These are phyloP conservation scores for Thalassiosira exigua DNA, from an alignment of 352 stramenopile species.

Conservation along the genomic window DNA sequence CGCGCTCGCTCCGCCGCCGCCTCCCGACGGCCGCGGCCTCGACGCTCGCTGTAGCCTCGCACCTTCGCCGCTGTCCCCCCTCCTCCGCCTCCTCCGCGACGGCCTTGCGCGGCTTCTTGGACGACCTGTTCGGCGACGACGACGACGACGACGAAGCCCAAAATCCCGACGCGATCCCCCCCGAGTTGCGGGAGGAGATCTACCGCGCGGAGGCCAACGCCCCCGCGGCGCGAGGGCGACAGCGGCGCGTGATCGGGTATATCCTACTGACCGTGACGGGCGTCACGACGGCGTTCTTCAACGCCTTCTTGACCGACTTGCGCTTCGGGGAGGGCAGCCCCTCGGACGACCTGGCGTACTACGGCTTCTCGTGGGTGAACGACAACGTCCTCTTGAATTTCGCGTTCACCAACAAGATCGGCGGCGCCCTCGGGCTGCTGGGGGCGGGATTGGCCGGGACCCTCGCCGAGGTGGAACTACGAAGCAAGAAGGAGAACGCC, in stretches of 20 bases:
- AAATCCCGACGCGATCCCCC: conserved; percentile 50
- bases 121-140: conserved; percentile 26
- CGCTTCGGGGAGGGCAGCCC: conserved; percentile 44
- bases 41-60: too few relatives aligned
- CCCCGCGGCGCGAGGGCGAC: conserved; percentile 60
- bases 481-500: conserved; percentile 67
- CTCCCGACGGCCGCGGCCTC: too few relatives aligned
- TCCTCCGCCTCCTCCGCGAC: not conserved
- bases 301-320: conserved; percentile 75
- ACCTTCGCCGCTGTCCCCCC: too few relatives aligned
- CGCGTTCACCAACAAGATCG: conserved; percentile 79
- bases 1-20: too few relatives aligned
- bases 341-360: conserved; percentile 31
- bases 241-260: conserved; percentile 62
- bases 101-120: conserved; percentile 24
- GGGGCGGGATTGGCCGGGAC: conserved; percentile 52
- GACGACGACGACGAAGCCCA: not conserved
- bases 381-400: conserved; percentile 60
- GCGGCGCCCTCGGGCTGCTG: conserved; percentile 63
- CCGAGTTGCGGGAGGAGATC: conserved; percentile 73
- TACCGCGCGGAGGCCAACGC: conserved; percentile 77
- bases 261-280: conserved; percentile 47
- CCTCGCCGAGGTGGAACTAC: conserved; percentile 50
- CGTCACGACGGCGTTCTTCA: conserved; percentile 65
- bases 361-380: conserved; percentile 76